phyloP scores from a whole-genome alignment of 495 filamentous ascomycete species.

The Talaromyces ruber region DNA sequence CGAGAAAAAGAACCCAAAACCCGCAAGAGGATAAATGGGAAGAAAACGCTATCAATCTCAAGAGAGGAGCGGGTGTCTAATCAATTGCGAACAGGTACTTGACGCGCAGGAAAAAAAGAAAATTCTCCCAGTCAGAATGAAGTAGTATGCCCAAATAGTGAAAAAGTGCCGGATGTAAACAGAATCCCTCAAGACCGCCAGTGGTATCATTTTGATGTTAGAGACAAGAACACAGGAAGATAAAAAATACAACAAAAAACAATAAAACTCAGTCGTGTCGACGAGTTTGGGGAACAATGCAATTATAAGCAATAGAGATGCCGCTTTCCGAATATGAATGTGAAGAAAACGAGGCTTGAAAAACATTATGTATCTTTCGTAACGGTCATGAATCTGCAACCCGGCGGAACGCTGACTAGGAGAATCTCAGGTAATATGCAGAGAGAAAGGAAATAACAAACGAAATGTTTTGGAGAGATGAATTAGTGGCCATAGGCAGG shows the following conservation, averaged over 20 bases:
- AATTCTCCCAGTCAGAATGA: constrained; percentile 7
- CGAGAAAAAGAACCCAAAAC: neutral
- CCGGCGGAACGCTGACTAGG: constrained; percentile 6
- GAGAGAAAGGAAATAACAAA: constrained; percentile 11
- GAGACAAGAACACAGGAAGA: neutral
- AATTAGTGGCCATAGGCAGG: constrained; percentile 38
- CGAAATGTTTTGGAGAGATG: neutral
- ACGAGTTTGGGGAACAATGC: neutral
- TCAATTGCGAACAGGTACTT: neutral
- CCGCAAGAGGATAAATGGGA: neutral
- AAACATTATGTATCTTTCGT: neutral
- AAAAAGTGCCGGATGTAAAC: constrained; percentile 3
- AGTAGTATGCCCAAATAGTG: neutral
- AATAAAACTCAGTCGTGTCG: neutral
- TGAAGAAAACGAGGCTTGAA: neutral
- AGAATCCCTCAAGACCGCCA: constrained; percentile 5
- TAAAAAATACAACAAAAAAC: neutral
- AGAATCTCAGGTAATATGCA: constrained; percentile 1
- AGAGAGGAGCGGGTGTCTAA: neutral
- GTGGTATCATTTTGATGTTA: constrained; percentile 5
- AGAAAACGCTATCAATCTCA: neutral
- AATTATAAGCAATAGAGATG: constrained; percentile 1
- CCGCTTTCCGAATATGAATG: neutral
- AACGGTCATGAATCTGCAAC: constrained; percentile 8
- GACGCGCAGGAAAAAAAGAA: neutral